Percentiles rank a stretch among this genome's conserved stretches.
Conservation (phyloP, 257 asterid species). For the Solanum chiquidenum region DNA sequence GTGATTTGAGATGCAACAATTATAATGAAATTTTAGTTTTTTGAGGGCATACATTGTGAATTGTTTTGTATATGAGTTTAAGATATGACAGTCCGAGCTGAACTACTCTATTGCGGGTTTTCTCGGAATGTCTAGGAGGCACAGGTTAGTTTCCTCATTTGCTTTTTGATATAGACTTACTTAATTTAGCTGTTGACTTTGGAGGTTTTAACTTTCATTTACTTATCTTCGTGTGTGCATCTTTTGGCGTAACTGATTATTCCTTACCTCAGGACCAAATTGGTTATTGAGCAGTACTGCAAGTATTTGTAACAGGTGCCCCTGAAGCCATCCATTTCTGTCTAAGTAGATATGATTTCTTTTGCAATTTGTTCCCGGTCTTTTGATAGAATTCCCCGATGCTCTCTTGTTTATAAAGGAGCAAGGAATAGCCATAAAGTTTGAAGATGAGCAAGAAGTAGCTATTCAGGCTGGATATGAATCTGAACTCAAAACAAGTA, state of each 20-base stretch:
- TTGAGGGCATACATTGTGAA: background rate
- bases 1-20: background rate
- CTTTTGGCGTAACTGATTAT: background rate
- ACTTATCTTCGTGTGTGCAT: background rate
- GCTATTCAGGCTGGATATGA: background rate
- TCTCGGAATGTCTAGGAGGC: background rate
- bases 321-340: background rate
- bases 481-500: background rate
- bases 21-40: background rate
- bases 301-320: background rate
- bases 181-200: background rate
- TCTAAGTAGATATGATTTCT: background rate
- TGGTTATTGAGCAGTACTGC: background rate
- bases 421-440: background rate
- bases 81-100: background rate
- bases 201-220: background rate
- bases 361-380: background rate
- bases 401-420: conserved; percentile 18
- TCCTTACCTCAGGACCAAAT: background rate
- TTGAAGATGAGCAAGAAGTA: background rate
- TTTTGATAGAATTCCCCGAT: background rate
- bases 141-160: background rate
- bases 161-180: background rate
- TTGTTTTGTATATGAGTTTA: background rate
- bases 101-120: background rate